A percentile compares a stretch with the other conserved stretches of the same genome.
phyloP scores from a whole-genome alignment of 768 basidiomycete species.

The Clathrus columnatus region DNA sequence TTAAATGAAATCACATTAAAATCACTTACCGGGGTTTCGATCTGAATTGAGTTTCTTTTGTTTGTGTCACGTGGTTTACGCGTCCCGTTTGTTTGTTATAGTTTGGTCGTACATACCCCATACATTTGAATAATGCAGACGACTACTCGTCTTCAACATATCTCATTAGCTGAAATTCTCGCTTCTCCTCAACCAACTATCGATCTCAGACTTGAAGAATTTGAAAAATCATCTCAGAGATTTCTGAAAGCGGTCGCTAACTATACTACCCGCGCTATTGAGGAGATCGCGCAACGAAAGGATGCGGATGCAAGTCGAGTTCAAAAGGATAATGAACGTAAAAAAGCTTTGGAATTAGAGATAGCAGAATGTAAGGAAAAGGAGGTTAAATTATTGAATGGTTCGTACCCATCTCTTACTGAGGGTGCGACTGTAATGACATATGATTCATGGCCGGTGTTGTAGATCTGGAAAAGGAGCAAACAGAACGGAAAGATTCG shows the following conservation, averaged over 20 bases:
- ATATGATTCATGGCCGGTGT: not conserved
- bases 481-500: slow-evolving; percentile 63
- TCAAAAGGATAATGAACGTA: slow-evolving; percentile 55
- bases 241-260: slow-evolving; percentile 64
- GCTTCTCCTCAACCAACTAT: slow-evolving; percentile 49
- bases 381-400: slow-evolving; percentile 70
- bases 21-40: not conserved
- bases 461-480: slow-evolving; percentile 57
- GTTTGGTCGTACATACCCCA: not conserved
- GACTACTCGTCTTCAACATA: slow-evolving; percentile 5
- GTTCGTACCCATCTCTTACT: slow-evolving; percentile 33
- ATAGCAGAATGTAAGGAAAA: slow-evolving; percentile 66
- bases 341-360: slow-evolving; percentile 53
- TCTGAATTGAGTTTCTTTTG: not conserved
- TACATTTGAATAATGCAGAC: not conserved
- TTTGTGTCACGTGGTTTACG: slow-evolving; percentile 3
- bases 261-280: slow-evolving; percentile 65
- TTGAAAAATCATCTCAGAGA: slow-evolving; percentile 57
- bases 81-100: not conserved
- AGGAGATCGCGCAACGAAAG: slow-evolving; percentile 60
- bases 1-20: not conserved
- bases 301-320: slow-evolving; percentile 52
- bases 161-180: slow-evolving; percentile 11
- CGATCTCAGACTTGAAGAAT: slow-evolving; percentile 52
- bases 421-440: not conserved